These are phyloP conservation scores for Cordyceps tenuipes DNA, from an alignment of 2,329 filamentous ascomycete species.

Conservation along the genomic window DNA sequence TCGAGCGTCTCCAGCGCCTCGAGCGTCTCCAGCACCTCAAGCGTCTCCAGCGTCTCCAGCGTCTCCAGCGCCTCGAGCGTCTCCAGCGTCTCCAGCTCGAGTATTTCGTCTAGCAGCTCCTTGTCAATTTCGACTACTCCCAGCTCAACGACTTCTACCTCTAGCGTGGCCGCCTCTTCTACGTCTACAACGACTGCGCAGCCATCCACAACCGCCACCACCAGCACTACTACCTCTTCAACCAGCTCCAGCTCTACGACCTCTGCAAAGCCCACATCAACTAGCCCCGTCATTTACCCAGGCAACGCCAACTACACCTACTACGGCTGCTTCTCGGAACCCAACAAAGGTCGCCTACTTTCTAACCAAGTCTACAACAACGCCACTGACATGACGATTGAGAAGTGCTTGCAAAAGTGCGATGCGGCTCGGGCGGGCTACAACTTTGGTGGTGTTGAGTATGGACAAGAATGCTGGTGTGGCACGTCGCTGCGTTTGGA, in stretches of 20 bases:
- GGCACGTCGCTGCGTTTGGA: conserved; percentile 23
- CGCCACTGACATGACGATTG: conserved; percentile 25
- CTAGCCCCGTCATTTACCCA: conserved; percentile 21
- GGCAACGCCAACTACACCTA: conserved; percentile 31
- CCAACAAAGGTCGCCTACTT: conserved; percentile 25
- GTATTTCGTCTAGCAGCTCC: too few relatives aligned
- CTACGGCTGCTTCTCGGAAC: conserved; percentile 28
- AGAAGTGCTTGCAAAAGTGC: conserved; percentile 26
- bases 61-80: neutral
- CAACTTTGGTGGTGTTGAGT: conserved; percentile 29
- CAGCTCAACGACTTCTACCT: neutral
- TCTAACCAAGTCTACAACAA: conserved; percentile 22
- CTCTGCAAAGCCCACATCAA: conserved; percentile 17
- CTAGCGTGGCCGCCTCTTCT: neutral
- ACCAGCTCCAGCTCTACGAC: conserved; percentile 1
- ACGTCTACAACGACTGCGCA: neutral
- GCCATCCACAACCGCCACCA: neutral
- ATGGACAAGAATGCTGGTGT: conserved; percentile 31
- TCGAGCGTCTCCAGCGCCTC: neutral
- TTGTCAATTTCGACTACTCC: neutral
- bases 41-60: neutral
- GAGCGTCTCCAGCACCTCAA: neutral
- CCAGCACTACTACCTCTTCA: neutral
- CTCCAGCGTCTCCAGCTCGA: neutral
- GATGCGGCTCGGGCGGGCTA: conserved; percentile 17